phyloP scores from a whole-genome alignment of 805 yeast genomes.

The Saccharomycopsis fibuligera region DNA sequence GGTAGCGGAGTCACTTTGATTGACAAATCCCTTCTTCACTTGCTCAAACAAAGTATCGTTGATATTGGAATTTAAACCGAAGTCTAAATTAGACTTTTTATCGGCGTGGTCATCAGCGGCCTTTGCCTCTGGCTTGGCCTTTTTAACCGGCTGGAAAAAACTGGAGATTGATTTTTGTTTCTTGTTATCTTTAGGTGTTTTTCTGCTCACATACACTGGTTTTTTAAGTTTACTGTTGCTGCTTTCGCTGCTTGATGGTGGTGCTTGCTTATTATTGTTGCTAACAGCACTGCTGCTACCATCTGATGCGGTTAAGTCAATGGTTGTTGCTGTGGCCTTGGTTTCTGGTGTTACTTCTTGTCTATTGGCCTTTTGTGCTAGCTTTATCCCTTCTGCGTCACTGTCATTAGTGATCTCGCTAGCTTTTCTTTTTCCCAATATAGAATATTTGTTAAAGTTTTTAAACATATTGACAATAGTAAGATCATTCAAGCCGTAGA shows the following conservation, averaged over 20 bases:
- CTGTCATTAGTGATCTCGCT: not conserved
- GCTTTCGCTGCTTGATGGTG: too few relatives aligned
- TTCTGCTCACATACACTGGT: constrained; percentile 16
- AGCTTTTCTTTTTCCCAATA: constrained; percentile 7
- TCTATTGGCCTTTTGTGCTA: too few relatives aligned
- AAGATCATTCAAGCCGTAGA: constrained; percentile 34
- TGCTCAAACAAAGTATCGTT: constrained; percentile 1
- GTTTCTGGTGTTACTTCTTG: not conserved
- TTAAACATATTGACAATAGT: constrained; percentile 21
- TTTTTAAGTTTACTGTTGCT: too few relatives aligned
- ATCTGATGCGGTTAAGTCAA: not conserved
- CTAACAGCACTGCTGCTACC: not conserved
- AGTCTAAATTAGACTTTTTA: not conserved
- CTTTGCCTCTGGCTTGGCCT: not conserved
- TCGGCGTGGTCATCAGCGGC: not conserved
- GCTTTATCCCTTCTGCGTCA: not conserved
- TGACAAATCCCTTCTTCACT: not conserved
- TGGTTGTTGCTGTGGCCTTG: not conserved
- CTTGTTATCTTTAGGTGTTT: not conserved
- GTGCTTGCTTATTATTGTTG: not conserved
- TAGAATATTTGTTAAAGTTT: constrained; percentile 16
- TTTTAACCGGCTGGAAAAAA: constrained; percentile 23
- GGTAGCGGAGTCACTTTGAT: not conserved
- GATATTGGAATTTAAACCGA: not conserved
- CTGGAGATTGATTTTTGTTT: constrained; percentile 24